Evolutionary conservation across 2,329 filamentous ascomycete species (phyloP).

Genomic region (Harringtonia lauricola): DNA sequence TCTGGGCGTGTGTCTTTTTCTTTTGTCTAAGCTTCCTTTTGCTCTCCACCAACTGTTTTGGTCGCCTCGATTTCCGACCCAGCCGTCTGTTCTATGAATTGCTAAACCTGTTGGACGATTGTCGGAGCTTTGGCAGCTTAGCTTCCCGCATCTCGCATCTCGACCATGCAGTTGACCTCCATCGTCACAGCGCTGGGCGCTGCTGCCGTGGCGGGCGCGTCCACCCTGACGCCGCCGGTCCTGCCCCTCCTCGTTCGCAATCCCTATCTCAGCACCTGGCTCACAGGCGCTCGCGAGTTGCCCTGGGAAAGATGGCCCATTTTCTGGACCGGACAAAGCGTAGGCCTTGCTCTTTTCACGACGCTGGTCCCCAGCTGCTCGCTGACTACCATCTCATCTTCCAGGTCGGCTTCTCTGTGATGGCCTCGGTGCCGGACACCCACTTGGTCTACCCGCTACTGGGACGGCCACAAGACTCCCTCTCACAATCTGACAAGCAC

Average conservation of each 20-base stretch:
- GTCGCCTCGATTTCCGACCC: too few species aligned
- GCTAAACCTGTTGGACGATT: too few species aligned
- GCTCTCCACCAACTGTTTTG: too few species aligned
- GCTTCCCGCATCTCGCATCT: neutral
- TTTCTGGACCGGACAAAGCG: conserved; percentile 23
- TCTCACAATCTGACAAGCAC: conserved; percentile 18
- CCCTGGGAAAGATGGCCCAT: conserved; percentile 84
- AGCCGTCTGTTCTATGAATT: too few species aligned
- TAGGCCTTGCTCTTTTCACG: conserved; percentile 5
- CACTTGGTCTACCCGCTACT: conserved; percentile 36
- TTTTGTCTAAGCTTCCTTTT: too few species aligned
- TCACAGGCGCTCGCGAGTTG: conserved; percentile 55
- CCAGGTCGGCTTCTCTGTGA: conserved; percentile 37
- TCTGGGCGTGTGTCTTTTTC: too few species aligned
- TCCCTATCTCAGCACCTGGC: conserved; percentile 49
- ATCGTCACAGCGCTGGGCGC: conserved; percentile 6
- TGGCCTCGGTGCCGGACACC: conserved; percentile 32
- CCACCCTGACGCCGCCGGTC: conserved; percentile 43
- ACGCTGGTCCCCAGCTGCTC: too few species aligned
- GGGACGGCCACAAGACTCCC: conserved; percentile 39
- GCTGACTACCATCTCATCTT: neutral
- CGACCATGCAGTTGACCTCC: conserved; percentile 6
- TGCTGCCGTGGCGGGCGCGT: conserved; percentile 30
- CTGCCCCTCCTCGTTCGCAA: conserved; percentile 47
- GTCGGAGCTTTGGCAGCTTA: neutral